These are phyloP conservation scores for Coemansia biformis DNA, from an alignment of 192 early-diverging fungal species.

Conservation along the genomic window DNA sequence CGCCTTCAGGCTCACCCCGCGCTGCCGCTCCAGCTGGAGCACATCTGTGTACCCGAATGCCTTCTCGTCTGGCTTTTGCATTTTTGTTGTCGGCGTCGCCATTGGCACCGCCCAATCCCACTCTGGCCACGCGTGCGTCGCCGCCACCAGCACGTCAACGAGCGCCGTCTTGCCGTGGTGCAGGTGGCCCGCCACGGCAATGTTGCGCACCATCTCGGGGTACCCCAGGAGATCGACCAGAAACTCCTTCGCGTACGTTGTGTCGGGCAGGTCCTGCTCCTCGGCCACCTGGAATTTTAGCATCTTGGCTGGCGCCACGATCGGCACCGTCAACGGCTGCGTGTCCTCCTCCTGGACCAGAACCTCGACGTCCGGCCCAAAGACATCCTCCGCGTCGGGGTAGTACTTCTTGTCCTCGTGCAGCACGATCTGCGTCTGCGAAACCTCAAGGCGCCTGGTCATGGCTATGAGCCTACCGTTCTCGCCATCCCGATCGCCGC, in stretches of 20 bases:
- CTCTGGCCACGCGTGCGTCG: slow-evolving; percentile 73
- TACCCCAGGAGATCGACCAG: slow-evolving; percentile 74
- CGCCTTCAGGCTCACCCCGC: slow-evolving; percentile 87
- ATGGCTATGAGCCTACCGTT: slow-evolving; percentile 24
- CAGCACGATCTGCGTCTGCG: slow-evolving; percentile 73
- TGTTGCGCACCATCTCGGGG: slow-evolving; percentile 80
- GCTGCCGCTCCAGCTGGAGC: slow-evolving; percentile 81
- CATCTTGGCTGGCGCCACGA: slow-evolving; percentile 83
- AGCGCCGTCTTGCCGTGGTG: slow-evolving; percentile 97
- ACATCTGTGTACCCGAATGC: slow-evolving; percentile 69
- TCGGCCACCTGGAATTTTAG: slow-evolving; percentile 84
- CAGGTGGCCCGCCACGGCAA: slow-evolving; percentile 89
- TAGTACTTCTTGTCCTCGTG: slow-evolving; percentile 99
- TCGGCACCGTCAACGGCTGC: slow-evolving; percentile 89
- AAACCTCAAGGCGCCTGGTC: slow-evolving; percentile 23
- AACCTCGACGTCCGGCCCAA: slow-evolving; percentile 89
- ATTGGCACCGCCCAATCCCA: slow-evolving; percentile 35
- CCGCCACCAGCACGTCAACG: slow-evolving; percentile 83
- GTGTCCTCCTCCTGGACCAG: slow-evolving; percentile 98
- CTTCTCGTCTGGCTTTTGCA: slow-evolving; percentile 24
- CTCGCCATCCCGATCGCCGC: slow-evolving; percentile 7
- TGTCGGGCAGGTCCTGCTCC: slow-evolving; percentile 72
- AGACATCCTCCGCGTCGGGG: slow-evolving; percentile 93
- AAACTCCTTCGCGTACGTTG: slow-evolving; percentile 85
- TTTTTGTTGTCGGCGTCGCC: slow-evolving; percentile 30